Percentiles rank a stretch among this genome's conserved stretches.
phyloP scores from a whole-genome alignment of 192 early-diverging fungal genomes.

The Coemansia sp. region DNA sequence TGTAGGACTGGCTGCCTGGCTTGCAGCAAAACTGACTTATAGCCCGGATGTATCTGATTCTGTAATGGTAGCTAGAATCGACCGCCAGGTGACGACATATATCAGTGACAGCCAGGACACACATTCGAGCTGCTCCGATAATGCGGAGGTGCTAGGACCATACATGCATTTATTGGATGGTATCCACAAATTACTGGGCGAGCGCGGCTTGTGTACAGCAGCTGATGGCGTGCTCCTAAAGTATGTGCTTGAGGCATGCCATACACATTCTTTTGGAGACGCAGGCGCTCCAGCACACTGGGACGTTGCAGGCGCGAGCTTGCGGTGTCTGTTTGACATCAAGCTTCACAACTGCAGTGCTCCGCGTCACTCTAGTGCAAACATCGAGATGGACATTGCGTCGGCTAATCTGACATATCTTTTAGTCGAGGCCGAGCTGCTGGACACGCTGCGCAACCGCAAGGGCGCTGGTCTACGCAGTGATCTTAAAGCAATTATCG shows the following conservation, averaged over 20 bases:
- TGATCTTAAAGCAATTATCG: conserved; percentile 45
- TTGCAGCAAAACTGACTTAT: conserved; percentile 19
- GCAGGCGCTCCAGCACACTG: conserved; percentile 3
- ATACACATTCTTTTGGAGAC: background rate
- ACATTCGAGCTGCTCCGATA: conserved; percentile 1
- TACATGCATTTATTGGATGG: conserved; percentile 11
- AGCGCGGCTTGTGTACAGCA: conserved; percentile 42
- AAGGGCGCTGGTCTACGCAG: conserved; percentile 39
- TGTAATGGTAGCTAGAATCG: background rate
- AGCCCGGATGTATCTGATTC: background rate
- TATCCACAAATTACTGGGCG: conserved; percentile 35
- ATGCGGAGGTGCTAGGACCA: background rate
- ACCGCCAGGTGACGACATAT: no score
- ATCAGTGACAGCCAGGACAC: background rate
- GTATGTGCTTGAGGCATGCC: conserved; percentile 19
- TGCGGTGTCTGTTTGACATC: conserved; percentile 49
- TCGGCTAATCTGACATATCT: conserved; percentile 31
- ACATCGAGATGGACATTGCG: conserved; percentile 32
- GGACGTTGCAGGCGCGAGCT: conserved; percentile 21
- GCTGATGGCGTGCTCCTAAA: conserved; percentile 37
- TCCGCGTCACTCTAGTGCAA: conserved; percentile 20
- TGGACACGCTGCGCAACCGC: conserved; percentile 27
- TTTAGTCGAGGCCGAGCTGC: conserved; percentile 36
- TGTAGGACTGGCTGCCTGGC: conserved; percentile 29
- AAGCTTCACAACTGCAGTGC: conserved; percentile 29